A percentile compares a stretch with the other conserved stretches of the same genome.
phyloP scores from a whole-genome alignment of 768 basidiomycete genomes.

The Agaricus blazei region DNA sequence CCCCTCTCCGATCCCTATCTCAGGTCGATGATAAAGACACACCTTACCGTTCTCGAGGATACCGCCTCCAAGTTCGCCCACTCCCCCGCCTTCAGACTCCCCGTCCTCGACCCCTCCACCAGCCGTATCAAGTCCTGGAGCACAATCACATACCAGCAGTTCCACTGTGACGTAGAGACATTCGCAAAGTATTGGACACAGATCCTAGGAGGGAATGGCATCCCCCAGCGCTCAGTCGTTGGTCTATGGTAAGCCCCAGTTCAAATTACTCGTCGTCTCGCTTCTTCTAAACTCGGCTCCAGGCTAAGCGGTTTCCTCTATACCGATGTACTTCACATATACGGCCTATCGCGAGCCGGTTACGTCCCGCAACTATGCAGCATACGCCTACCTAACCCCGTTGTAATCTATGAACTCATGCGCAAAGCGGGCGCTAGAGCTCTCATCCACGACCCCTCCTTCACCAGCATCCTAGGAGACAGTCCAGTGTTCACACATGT shows the following conservation, averaged over 20 bases:
- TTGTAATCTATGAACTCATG: slow-evolving; percentile 66
- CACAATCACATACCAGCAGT: slow-evolving; percentile 59
- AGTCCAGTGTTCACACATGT: slow-evolving; percentile 48
- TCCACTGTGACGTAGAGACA: slow-evolving; percentile 58
- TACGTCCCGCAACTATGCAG: slow-evolving; percentile 78
- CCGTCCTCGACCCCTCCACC: slow-evolving; percentile 39
- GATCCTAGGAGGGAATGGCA: slow-evolving; percentile 37
- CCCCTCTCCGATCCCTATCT: slow-evolving; percentile 8
- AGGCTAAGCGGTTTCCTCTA: slow-evolving; percentile 77
- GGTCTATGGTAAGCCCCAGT: slow-evolving; percentile 60
- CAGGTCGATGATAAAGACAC: slow-evolving; percentile 40
- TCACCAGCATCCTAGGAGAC: slow-evolving; percentile 33
- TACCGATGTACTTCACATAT: slow-evolving; percentile 66
- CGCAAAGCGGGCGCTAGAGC: slow-evolving; percentile 56
- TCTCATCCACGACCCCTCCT: slow-evolving; percentile 59
- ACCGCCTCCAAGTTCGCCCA: slow-evolving; percentile 45
- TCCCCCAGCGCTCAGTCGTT: slow-evolving; percentile 55
- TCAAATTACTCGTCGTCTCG: slow-evolving; percentile 1
- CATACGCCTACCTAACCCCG: slow-evolving; percentile 68
- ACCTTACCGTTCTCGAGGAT: slow-evolving; percentile 59
- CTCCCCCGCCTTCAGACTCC: slow-evolving; percentile 56
- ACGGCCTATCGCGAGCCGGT: slow-evolving; percentile 70
- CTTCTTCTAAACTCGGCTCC: slow-evolving; percentile 11
- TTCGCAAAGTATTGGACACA: slow-evolving; percentile 62
- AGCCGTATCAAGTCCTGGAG: slow-evolving; percentile 48